phyloP scores from a whole-genome alignment of 2,329 filamentous ascomycete species.

The Apiospora malaysiana region DNA sequence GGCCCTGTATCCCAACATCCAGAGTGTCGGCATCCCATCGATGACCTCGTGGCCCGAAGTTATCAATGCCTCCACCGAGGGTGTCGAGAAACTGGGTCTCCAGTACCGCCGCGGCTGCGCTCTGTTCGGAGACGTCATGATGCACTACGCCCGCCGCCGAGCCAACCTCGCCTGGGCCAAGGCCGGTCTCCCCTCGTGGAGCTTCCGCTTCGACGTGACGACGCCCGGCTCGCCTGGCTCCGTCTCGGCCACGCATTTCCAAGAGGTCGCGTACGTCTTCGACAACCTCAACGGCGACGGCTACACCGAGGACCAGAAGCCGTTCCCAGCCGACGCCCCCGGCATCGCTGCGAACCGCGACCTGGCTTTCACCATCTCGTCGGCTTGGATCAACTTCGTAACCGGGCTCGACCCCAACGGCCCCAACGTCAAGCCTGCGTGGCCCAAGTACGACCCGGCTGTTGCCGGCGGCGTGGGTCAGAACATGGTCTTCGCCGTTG shows the following conservation, averaged over 20 bases:
- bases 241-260: conserved; percentile 45
- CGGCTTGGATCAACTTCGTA: conserved; percentile 51
- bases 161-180: conserved; percentile 37
- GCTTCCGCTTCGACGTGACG: conserved; percentile 42
- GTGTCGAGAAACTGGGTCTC: conserved; percentile 33
- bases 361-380: conserved; percentile 37
- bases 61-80: conserved; percentile 35
- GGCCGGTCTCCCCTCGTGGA: conserved; percentile 36
- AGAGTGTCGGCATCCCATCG: conserved; percentile 42
- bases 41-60: conserved; percentile 41
- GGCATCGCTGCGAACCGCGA: conserved; percentile 29
- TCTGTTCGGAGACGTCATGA: conserved; percentile 36
- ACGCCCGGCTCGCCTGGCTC: conserved; percentile 32
- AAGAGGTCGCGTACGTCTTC: conserved; percentile 51
- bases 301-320: conserved; percentile 41
- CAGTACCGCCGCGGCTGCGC: conserved; percentile 40
- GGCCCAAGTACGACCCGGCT: conserved; percentile 36
- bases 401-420: conserved; percentile 57
- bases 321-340: conserved; percentile 29
- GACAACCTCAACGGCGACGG: conserved; percentile 40
- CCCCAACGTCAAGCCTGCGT: conserved; percentile 35
- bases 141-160: conserved; percentile 37
- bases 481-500: conserved; percentile 37
- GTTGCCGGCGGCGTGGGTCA: conserved; percentile 30
- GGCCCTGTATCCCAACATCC: conserved; percentile 40